phyloP scores from a whole-genome alignment of 1,284 basidiomycete species.

The Sporisorium graminicola region DNA sequence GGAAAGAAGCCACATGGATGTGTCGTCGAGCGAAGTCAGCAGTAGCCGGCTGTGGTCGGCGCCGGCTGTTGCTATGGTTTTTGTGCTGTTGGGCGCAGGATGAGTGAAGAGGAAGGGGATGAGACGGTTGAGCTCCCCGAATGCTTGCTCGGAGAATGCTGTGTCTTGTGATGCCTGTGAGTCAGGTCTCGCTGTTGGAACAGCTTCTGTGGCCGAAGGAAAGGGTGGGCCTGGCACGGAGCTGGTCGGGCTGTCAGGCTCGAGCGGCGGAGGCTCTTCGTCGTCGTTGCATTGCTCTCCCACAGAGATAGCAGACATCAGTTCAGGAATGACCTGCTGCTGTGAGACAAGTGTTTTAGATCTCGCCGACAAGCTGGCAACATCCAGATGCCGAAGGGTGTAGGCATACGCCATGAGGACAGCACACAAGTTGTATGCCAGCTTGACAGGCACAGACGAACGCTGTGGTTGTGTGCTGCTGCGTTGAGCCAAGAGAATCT shows the following conservation, averaged over 20 bases:
- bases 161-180: background rate
- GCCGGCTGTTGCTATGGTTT: background rate
- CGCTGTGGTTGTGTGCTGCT: background rate
- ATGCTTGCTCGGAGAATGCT: constrained; percentile 1
- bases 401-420: constrained; percentile 56
- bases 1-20: constrained; percentile 38
- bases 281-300: constrained; percentile 20
- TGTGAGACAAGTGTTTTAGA: no score
- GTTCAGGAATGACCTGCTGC: no score
- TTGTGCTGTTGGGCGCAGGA: background rate
- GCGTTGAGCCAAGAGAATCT: constrained; percentile 3
- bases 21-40: constrained; percentile 25
- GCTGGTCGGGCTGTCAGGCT: constrained; percentile 26
- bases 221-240: background rate
- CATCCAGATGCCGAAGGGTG: constrained; percentile 44
- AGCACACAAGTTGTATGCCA: constrained; percentile 48
- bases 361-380: constrained; percentile 33
- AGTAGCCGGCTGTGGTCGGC: constrained; percentile 10
- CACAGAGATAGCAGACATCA: no score
- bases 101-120: constrained; percentile 30
- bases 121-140: constrained; percentile 14
- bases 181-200: background rate
- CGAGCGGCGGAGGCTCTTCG: constrained; percentile 51
- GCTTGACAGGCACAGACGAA: constrained; percentile 5
- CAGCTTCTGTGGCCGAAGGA: background rate